Conservation (phyloP, 1,284 basidiomycete species). For the Farysia itapuensis region DNA sequence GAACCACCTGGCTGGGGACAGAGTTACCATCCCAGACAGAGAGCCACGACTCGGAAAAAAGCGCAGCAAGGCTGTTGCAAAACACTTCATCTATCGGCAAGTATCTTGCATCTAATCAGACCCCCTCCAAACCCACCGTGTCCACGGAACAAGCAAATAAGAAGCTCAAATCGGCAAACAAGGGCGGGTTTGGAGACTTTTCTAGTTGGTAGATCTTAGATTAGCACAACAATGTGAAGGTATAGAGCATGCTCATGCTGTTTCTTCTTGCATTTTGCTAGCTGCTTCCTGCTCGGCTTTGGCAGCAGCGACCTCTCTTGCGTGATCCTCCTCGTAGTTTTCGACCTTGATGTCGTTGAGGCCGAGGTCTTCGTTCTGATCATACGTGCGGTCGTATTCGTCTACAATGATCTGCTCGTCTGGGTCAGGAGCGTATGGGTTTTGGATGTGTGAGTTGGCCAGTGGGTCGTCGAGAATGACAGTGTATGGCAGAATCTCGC, state of each 20-base stretch:
- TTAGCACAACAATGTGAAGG: no score
- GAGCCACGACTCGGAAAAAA: not conserved
- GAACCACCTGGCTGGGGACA: constrained; percentile 53
- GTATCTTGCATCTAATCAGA: constrained; percentile 5
- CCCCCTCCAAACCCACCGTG: not conserved
- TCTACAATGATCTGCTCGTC: constrained; percentile 67
- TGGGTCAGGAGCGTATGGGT: constrained; percentile 67
- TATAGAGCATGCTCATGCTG: no score
- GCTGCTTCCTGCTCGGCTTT: no score
- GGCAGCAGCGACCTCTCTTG: no score
- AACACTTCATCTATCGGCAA: constrained; percentile 13
- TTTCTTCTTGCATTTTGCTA: no score
- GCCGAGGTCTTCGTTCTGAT: constrained; percentile 94
- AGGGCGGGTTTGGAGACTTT: constrained; percentile 49
- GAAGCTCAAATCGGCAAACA: constrained; percentile 4
- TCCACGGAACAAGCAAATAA: constrained; percentile 2
- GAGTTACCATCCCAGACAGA: constrained; percentile 2
- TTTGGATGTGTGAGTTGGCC: constrained; percentile 94
- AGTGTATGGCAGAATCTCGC: constrained; percentile 64
- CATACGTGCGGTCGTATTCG: constrained; percentile 78
- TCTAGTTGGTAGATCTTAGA: constrained; percentile 43
- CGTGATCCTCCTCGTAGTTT: no score
- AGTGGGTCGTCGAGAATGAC: constrained; percentile 93
- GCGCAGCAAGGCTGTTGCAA: not conserved
- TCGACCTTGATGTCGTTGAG: constrained; percentile 90